Evolutionary conservation across 2,329 filamentous ascomycete species (phyloP).

Genomic region (Lasiodiplodia sp.): DNA sequence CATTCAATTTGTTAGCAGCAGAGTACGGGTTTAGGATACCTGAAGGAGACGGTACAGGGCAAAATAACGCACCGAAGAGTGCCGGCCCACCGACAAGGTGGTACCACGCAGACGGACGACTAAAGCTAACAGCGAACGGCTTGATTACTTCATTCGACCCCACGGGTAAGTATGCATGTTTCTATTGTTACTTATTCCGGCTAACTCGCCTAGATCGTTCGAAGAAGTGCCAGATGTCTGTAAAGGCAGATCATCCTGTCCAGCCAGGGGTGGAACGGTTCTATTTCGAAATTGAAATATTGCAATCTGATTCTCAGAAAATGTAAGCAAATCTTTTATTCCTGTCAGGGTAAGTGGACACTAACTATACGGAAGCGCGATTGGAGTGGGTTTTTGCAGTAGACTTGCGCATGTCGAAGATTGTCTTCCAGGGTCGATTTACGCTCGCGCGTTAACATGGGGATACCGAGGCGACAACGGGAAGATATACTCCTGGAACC

Average conservation of each 20-base stretch:
- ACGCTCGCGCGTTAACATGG: background rate
- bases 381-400: background rate
- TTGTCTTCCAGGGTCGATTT: background rate
- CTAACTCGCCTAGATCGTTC: background rate
- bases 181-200: too few relatives aligned
- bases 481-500: background rate
- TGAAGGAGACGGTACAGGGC: too few relatives aligned
- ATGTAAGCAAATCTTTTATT: background rate
- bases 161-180: background rate
- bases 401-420: background rate
- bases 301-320: background rate
- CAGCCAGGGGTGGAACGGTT: background rate
- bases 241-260: background rate
- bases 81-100: too few relatives aligned
- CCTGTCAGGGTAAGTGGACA: background rate
- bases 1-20: background rate
- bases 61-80: too few relatives aligned
- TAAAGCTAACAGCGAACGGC: too few relatives aligned
- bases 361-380: background rate
- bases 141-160: background rate
- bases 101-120: too few relatives aligned
- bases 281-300: background rate
- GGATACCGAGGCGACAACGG: background rate
- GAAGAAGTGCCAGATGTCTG: background rate
- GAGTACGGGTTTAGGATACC: background rate